Conservation (phyloP, 1,139 yeast genomes). For the Hemisphaericaspora lyxosophila region DNA sequence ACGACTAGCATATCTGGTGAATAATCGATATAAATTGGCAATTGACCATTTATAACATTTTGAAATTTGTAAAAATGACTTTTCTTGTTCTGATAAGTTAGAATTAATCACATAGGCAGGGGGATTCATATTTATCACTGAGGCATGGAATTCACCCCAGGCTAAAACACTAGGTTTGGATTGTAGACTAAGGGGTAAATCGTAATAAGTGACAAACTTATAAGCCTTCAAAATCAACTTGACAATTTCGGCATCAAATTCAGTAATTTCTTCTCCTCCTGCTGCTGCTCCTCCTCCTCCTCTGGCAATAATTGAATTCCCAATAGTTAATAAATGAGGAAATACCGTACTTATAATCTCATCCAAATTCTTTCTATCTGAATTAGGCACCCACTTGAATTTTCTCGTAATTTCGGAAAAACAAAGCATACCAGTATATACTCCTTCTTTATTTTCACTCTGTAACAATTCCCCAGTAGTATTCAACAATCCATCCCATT, state of each 20-base stretch:
- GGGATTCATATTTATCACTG: constrained; percentile 59
- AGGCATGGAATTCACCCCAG: constrained; percentile 81
- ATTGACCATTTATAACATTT: constrained; percentile 92
- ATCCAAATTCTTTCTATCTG: constrained; percentile 57
- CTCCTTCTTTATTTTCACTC: constrained; percentile 35
- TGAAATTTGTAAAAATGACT: constrained; percentile 38
- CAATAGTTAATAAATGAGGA: constrained; percentile 68
- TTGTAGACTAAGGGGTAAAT: constrained; percentile 72
- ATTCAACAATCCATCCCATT: constrained; percentile 70
- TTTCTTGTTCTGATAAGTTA: constrained; percentile 33
- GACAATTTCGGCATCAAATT: constrained; percentile 67
- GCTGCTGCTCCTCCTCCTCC: constrained; percentile 30
- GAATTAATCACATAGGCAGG: constrained; percentile 47
- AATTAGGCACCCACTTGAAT: constrained; percentile 74
- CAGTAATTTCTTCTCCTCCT: constrained; percentile 40
- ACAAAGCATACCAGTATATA: constrained; percentile 76
- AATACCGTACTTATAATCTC: constrained; percentile 62
- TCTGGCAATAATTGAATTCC: constrained; percentile 47
- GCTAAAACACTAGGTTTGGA: constrained; percentile 53
- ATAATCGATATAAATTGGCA: constrained; percentile 74
- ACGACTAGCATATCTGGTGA: constrained; percentile 65
- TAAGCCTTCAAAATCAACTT: constrained; percentile 74
- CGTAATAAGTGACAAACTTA: constrained; percentile 79
- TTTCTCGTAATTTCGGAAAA: constrained; percentile 72
- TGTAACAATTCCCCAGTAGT: constrained; percentile 57